A percentile compares a stretch with the other conserved stretches of the same genome.
These are phyloP conservation scores for Colletotrichum theobromicola DNA, from an alignment of 2,329 filamentous ascomycete species.

Conservation along the genomic window DNA sequence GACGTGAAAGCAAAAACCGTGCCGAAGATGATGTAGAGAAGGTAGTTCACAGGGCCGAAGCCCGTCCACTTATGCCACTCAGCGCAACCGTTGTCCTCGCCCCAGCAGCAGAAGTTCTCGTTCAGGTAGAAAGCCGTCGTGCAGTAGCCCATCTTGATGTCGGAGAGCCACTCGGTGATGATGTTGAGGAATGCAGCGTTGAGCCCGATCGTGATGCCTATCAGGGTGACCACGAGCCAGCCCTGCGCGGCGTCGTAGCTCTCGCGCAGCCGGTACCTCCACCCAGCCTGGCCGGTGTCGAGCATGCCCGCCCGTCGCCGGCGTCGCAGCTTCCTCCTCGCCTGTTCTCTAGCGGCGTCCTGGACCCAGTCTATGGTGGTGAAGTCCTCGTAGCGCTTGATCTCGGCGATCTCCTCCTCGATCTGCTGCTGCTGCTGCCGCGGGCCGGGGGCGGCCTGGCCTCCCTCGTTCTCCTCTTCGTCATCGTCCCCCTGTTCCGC, in stretches of 20 bases:
- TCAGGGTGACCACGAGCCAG: conserved; percentile 96
- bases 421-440: conserved; percentile 65
- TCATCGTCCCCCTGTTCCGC: conserved; percentile 66
- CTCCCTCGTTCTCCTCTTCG: conserved; percentile 32
- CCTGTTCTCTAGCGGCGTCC: conserved; percentile 89
- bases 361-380: conserved; percentile 99
- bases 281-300: conserved; percentile 71
- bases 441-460: conserved; percentile 21
- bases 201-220: conserved; percentile 89
- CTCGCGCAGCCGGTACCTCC: conserved; percentile 81
- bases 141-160: conserved; percentile 96
- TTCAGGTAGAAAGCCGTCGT: conserved; percentile 96
- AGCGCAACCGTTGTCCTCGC: conserved; percentile 84
- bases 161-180: conserved; percentile 93
- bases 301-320: conserved; percentile 76
- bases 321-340: conserved; percentile 77
- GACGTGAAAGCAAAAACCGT: conserved; percentile 82
- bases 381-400: conserved; percentile 99
- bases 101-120: conserved; percentile 98
- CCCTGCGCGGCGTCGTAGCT: conserved; percentile 96
- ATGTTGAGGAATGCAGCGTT: conserved; percentile 96
- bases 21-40: conserved; percentile 88
- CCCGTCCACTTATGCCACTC: conserved; percentile 92
- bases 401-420: conserved; percentile 94
- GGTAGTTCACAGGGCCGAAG: conserved; percentile 79